A percentile compares a stretch with the other conserved stretches of the same genome.
These are phyloP conservation scores for Tetrastigma voinierianum DNA, from an alignment of 164 flowering plant genomes.

Conservation along the genomic window DNA sequence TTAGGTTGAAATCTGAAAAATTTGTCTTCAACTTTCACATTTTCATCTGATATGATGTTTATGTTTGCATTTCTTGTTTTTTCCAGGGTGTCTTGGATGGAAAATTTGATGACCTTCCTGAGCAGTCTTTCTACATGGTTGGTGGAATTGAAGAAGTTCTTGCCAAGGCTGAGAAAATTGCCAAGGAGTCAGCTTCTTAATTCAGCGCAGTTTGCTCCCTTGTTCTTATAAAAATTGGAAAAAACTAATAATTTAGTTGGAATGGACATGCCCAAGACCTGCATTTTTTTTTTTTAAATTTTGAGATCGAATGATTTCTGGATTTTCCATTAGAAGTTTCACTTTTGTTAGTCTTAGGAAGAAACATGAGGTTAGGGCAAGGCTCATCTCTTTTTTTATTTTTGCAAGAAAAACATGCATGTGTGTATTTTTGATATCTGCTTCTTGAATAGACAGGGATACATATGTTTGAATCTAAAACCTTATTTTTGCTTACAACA, in stretches of 20 bases:
- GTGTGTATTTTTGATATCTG: too few species aligned
- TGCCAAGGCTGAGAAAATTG: constrained; percentile 96
- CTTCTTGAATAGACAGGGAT: too few species aligned
- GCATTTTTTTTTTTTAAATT: constrained; percentile 22
- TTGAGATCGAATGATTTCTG: constrained; percentile 21
- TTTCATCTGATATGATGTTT: background rate
- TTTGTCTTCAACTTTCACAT: too few species aligned
- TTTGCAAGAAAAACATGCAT: too few species aligned
- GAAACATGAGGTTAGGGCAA: too few species aligned
- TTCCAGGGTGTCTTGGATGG: constrained; percentile 95
- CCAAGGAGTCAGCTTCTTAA: constrained; percentile 75
- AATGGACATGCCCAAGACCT: constrained; percentile 34
- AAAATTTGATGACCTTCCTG: constrained; percentile 88
- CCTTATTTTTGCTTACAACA: too few species aligned
- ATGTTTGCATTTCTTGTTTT: background rate
- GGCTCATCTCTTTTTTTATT: too few species aligned
- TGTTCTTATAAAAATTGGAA: constrained; percentile 27
- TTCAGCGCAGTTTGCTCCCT: constrained; percentile 3
- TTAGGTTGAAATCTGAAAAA: too few species aligned
- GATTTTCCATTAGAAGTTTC: too few species aligned
- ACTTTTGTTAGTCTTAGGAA: too few species aligned
- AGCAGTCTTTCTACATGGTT: constrained; percentile 96
- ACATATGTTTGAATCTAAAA: too few species aligned
- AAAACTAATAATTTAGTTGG: constrained; percentile 50
- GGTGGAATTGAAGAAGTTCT: constrained; percentile 98